phyloP scores from a whole-genome alignment of 768 basidiomycete genomes.

The Punctularia strigosozonata region DNA sequence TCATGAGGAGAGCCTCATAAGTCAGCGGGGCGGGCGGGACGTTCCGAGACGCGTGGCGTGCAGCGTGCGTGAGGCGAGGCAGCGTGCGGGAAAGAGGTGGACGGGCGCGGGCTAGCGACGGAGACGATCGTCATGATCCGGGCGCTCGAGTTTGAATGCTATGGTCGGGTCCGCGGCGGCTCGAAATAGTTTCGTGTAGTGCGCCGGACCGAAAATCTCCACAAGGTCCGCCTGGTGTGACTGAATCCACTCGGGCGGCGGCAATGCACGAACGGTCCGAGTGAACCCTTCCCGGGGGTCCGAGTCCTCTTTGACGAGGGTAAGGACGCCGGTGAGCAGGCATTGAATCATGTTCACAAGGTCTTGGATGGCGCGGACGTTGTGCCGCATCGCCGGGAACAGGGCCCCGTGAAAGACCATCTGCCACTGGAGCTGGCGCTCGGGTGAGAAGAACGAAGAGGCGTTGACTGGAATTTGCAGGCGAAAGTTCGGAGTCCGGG shows the following conservation, averaged over 20 bases:
- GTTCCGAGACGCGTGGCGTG: neutral
- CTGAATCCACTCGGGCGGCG: slow-evolving; percentile 67
- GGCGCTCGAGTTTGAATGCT: slow-evolving; percentile 69
- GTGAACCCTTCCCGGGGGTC: slow-evolving; percentile 52
- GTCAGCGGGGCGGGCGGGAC: too few relatives aligned
- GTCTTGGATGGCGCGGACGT: slow-evolving; percentile 24
- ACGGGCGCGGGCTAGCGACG: neutral
- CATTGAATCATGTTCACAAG: slow-evolving; percentile 28
- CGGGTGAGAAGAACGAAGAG: slow-evolving; percentile 77
- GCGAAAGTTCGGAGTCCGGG: slow-evolving; percentile 62
- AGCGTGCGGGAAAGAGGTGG: neutral
- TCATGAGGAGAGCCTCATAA: too few relatives aligned
- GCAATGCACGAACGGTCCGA: slow-evolving; percentile 67
- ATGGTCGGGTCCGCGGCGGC: slow-evolving; percentile 62
- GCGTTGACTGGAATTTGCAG: slow-evolving; percentile 70
- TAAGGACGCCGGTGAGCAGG: slow-evolving; percentile 28
- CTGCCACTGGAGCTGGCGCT: slow-evolving; percentile 78
- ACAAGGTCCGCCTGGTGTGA: slow-evolving; percentile 54
- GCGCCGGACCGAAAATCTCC: slow-evolving; percentile 63
- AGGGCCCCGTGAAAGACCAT: slow-evolving; percentile 62
- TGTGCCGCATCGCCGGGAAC: slow-evolving; percentile 25
- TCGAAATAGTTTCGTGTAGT: slow-evolving; percentile 60
- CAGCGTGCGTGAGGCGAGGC: neutral
- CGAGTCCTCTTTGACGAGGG: slow-evolving; percentile 61
- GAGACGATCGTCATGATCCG: slow-evolving; percentile 22